Conservation (phyloP, 768 basidiomycete genomes). For the Favolaschia claudopus region DNA sequence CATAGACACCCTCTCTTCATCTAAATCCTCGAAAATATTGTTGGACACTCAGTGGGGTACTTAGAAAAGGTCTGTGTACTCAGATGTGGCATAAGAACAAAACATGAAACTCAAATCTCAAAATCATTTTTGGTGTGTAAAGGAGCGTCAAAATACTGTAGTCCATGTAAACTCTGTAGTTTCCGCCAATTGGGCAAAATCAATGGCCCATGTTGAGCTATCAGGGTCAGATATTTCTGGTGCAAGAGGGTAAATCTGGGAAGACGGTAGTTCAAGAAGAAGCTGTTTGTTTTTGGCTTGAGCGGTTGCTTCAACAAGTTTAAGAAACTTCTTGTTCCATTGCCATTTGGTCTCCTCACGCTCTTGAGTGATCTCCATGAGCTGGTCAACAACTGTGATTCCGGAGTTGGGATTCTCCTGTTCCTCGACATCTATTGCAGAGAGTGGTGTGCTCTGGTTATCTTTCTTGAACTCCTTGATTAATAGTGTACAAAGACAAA, state of each 20-base stretch:
- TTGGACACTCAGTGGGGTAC: too few relatives aligned
- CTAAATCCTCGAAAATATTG: too few relatives aligned
- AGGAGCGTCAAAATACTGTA: too few relatives aligned
- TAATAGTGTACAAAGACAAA: background rate
- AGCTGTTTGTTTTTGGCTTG: conserved; percentile 1
- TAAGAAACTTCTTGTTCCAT: conserved; percentile 2
- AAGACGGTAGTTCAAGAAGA: background rate
- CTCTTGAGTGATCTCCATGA: conserved; percentile 8
- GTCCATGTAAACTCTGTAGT: background rate
- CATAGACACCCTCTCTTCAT: too few relatives aligned
- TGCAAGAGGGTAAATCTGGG: background rate
- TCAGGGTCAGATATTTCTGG: background rate
- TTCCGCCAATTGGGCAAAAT: background rate
- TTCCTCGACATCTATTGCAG: background rate
- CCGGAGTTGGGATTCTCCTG: background rate
- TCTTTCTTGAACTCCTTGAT: background rate
- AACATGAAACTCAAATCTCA: too few relatives aligned
- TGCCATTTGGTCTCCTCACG: background rate
- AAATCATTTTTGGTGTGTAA: too few relatives aligned
- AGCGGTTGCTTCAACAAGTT: background rate
- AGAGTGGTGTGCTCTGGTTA: background rate
- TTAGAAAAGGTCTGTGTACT: too few relatives aligned
- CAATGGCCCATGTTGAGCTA: conserved; percentile 4
- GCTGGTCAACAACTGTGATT: background rate
- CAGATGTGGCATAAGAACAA: too few relatives aligned